Conservation (phyloP, 2,329 filamentous ascomycete species). For the Fusarium sp. region DNA sequence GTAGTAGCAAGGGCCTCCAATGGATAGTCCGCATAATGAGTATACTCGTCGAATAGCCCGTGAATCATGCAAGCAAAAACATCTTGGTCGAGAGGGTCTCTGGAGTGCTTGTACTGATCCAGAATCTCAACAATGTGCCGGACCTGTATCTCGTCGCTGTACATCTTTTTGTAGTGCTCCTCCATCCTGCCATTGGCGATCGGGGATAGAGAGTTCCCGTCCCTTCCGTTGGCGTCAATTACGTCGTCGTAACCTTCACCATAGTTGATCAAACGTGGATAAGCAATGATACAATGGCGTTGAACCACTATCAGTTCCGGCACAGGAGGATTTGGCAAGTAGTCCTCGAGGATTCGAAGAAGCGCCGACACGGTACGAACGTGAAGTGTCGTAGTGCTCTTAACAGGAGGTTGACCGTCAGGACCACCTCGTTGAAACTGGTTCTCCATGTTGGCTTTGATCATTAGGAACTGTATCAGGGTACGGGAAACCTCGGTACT, state of each 20-base stretch:
- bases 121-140: slow-evolving; percentile 87
- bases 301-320: slow-evolving; percentile 84
- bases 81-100: slow-evolving; percentile 87
- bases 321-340: slow-evolving; percentile 68
- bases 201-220: slow-evolving; percentile 82
- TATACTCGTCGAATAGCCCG: slow-evolving; percentile 96
- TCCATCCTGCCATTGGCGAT: slow-evolving; percentile 93
- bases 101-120: slow-evolving; percentile 88
- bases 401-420: slow-evolving; percentile 67
- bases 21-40: slow-evolving; percentile 94
- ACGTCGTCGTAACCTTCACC: slow-evolving; percentile 92
- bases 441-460: slow-evolving; percentile 86
- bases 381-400: slow-evolving; percentile 79
- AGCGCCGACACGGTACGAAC: slow-evolving; percentile 88
- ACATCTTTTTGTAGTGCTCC: slow-evolving; percentile 98
- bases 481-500: slow-evolving; percentile 76
- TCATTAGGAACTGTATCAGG: slow-evolving; percentile 82
- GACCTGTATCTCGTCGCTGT: slow-evolving; percentile 88
- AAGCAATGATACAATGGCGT: slow-evolving; percentile 88
- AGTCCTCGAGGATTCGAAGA: slow-evolving; percentile 82
- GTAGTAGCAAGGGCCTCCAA: slow-evolving; percentile 96
- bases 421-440: slow-evolving; percentile 74
- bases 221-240: slow-evolving; percentile 85
- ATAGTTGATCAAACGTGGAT: slow-evolving; percentile 95
- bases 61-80: slow-evolving; percentile 99